A percentile compares a stretch with the other conserved stretches of the same genome.
phyloP scores from a whole-genome alignment of 441 rosid species.

The Gossypium schwendimanii region DNA sequence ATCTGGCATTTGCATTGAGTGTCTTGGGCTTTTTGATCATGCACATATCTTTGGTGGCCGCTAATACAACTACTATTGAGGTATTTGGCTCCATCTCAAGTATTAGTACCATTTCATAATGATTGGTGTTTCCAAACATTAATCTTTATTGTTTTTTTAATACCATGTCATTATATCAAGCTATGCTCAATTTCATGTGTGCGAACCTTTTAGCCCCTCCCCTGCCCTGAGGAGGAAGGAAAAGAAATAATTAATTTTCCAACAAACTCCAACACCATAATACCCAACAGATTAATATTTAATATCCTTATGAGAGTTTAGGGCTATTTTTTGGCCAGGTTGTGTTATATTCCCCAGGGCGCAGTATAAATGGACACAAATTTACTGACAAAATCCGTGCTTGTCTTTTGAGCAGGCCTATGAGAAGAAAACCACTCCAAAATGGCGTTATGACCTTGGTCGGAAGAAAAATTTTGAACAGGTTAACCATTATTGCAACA shows the following conservation, averaged over 20 bases:
- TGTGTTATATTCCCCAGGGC: neutral
- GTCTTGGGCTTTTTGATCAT: slow-evolving; percentile 79
- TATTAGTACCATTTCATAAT: neutral
- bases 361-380: neutral
- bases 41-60: slow-evolving; percentile 70
- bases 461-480: slow-evolving; percentile 72
- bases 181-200: neutral
- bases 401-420: slow-evolving; percentile 49
- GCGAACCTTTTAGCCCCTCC: neutral
- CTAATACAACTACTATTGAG: slow-evolving; percentile 84
- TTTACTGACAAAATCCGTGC: neutral
- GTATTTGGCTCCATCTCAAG: slow-evolving; percentile 27
- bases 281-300: neutral
- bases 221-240: neutral
- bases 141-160: neutral
- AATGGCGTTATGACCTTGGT: slow-evolving; percentile 84
- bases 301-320: neutral
- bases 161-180: neutral
- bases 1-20: slow-evolving; percentile 77
- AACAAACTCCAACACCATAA: neutral
- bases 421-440: slow-evolving; percentile 73
- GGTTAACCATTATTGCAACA: slow-evolving; percentile 26
- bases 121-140: neutral
- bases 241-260: neutral
- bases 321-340: neutral